Percentiles rank a stretch among this genome's conserved stretches.
Conservation (phyloP, 345 rosid genomes). For the Atalantia buxifolia region DNA sequence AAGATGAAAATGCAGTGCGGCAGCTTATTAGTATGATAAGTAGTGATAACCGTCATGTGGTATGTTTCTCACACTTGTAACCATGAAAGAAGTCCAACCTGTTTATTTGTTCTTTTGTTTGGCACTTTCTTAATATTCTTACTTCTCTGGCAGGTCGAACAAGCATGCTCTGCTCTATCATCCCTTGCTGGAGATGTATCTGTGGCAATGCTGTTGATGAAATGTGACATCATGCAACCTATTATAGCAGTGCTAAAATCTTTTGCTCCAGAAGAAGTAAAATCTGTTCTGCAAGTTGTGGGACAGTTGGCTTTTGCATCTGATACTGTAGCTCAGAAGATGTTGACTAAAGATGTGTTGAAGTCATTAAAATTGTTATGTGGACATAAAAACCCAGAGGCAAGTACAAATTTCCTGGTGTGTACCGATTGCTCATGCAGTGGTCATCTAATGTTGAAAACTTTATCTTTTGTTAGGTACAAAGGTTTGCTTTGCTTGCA, state of each 20-base stretch:
- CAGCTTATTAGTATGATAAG: constrained; percentile 99
- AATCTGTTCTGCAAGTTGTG: constrained; percentile 88
- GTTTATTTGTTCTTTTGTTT: constrained; percentile 5
- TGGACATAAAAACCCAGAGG: constrained; percentile 82
- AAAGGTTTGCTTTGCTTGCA: constrained; percentile 80
- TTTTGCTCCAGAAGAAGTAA: constrained; percentile 66
- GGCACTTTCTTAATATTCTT: constrained; percentile 25
- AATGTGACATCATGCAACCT: constrained; percentile 97
- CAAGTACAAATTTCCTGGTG: constrained; percentile 27
- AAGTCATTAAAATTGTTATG: constrained; percentile 78
- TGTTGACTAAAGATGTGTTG: constrained; percentile 84
- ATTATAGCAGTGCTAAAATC: constrained; percentile 85
- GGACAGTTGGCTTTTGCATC: constrained; percentile 81
- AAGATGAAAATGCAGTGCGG: constrained; percentile 98
- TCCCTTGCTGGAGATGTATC: constrained; percentile 91
- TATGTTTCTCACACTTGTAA: constrained; percentile 35
- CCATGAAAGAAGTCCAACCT: background rate
- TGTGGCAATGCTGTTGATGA: constrained; percentile 89
- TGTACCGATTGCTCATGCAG: constrained; percentile 10
- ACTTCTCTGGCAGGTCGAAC: constrained; percentile 70
- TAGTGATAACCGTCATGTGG: constrained; percentile 92
- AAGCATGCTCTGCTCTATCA: constrained; percentile 94
- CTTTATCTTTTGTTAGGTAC: constrained; percentile 56
- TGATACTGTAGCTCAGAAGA: constrained; percentile 84
- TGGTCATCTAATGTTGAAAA: constrained; percentile 12